phyloP scores from a whole-genome alignment of 1,139 yeast species.

The Kluyveromyces sp. region DNA sequence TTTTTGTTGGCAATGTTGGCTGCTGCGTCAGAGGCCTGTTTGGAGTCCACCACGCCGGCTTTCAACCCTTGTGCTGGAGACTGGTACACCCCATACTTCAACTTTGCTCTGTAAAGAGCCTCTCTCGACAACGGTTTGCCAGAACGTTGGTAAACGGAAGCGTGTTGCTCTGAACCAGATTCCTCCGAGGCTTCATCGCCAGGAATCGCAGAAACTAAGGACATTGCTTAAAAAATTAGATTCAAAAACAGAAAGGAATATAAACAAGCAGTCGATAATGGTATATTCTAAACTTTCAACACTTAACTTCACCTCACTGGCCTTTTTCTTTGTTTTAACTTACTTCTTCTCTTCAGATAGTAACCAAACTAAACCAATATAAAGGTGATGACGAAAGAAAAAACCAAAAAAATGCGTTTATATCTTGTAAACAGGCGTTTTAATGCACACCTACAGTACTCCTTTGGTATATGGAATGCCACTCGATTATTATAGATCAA shows the following conservation, averaged over 20 bases:
- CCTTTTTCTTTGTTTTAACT: too few relatives aligned
- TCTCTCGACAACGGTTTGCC: conserved; percentile 67
- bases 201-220: conserved; percentile 24
- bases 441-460: too few relatives aligned
- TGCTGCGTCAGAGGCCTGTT: conserved; percentile 61
- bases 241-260: too few relatives aligned
- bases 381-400: too few relatives aligned
- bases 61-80: conserved; percentile 57
- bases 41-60: conserved; percentile 50
- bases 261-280: not conserved
- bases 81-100: conserved; percentile 66
- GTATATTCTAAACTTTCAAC: not conserved
- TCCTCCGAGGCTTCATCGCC: conserved; percentile 11
- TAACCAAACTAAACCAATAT: too few relatives aligned
- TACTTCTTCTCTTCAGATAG: too few relatives aligned
- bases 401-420: too few relatives aligned
- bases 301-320: not conserved
- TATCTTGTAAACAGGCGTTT: too few relatives aligned
- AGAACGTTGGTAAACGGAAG: conserved; percentile 49
- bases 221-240: conserved; percentile 12
- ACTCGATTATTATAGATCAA: too few relatives aligned
- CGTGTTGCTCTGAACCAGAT: conserved; percentile 6
- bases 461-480: too few relatives aligned
- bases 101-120: conserved; percentile 70
- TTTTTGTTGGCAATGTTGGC: conserved; percentile 65